Evolutionary conservation across 805 yeast genomes (phyloP), one percentile per base, ranked within the genome.

Genomic region (Metschnikowia reukaufii): DNA sequence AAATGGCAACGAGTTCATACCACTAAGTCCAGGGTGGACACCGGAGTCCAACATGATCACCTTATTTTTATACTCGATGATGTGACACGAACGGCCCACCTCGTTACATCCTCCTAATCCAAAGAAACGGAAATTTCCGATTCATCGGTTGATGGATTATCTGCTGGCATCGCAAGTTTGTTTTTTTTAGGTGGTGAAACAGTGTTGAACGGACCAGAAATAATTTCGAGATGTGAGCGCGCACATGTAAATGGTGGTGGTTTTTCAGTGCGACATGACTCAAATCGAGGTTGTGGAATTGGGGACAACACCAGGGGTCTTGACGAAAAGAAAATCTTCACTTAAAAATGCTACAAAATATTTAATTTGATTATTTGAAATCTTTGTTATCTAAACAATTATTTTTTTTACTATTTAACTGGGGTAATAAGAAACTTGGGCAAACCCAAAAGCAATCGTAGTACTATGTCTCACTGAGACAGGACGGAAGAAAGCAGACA

Each of bases 21-120:
- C 99, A 27, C 86, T 77, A 51, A 83, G 81, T 0, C 96, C 99
- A 1, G 99, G 99, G 67, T 94, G 99, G 25, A 94, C 89, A 43
- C 99, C 99, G 1, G 99, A 97, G 68, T 94, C 99, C 42, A 94
- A 60, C 99, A 94, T 94, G 41, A 94, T 84, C 4, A 92, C 91
- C 61, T 94, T 92, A 48, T 96, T 97, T 63, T 89, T 90, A 68
- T 86, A 94, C 56, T 87, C 91, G 27, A 94, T 73, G 36, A 94
- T 83, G 62, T 94, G 99, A 62, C 98, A 92, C 29, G 97, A 88
- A 49, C 99, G 72, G 3, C 99, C 99, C 6, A 94, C 99, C 64
- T 94, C 99, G 57, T 86, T 88, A 53, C 98, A 96, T n/a, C 98
- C 99, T 6, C 99, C 99, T 6, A 94, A 77, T 19, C 96, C 91